phyloP scores from a whole-genome alignment of 345 rosid species.

The Ricinus communis region DNA sequence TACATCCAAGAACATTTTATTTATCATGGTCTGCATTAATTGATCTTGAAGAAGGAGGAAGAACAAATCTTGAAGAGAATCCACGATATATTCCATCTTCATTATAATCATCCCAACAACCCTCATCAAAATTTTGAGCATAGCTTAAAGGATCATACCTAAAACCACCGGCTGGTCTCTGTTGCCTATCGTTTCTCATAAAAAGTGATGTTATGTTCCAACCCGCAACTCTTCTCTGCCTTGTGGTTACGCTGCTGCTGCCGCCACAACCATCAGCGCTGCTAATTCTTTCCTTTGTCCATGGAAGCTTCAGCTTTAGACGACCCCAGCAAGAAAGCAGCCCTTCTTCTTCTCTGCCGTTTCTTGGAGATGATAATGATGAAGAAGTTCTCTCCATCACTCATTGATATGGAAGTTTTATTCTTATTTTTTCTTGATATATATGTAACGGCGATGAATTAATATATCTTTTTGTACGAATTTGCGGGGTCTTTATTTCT shows the following conservation, averaged over 20 bases:
- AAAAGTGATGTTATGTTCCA: conserved; percentile 21
- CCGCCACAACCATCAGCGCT: neutral
- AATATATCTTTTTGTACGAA: neutral
- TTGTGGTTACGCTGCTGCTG: neutral
- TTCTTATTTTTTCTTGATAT: neutral
- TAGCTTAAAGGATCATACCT: conserved; percentile 48
- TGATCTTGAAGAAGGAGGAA: conserved; percentile 25
- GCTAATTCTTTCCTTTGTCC: conserved; percentile 20
- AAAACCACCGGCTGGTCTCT: conserved; percentile 36
- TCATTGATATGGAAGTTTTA: conserved; percentile 7
- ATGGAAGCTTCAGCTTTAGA: conserved; percentile 41
- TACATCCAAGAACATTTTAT: neutral
- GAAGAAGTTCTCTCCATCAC: conserved; percentile 24
- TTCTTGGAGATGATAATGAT: conserved; percentile 20
- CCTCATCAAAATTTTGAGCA: conserved; percentile 52
- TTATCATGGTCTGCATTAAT: conserved; percentile 9
- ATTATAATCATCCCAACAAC: conserved; percentile 31
- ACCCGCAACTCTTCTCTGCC: conserved; percentile 3
- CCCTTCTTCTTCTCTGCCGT: conserved; percentile 22
- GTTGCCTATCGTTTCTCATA: conserved; percentile 3
- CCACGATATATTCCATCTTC: conserved; percentile 26
- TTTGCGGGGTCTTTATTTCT: neutral
- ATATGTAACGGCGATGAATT: neutral
- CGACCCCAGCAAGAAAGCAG: conserved; percentile 46
- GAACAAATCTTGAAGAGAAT: conserved; percentile 44